Base-by-base conservation (phyloP, 805 yeast species). In the Isabelozyma gotoi region DNA sequence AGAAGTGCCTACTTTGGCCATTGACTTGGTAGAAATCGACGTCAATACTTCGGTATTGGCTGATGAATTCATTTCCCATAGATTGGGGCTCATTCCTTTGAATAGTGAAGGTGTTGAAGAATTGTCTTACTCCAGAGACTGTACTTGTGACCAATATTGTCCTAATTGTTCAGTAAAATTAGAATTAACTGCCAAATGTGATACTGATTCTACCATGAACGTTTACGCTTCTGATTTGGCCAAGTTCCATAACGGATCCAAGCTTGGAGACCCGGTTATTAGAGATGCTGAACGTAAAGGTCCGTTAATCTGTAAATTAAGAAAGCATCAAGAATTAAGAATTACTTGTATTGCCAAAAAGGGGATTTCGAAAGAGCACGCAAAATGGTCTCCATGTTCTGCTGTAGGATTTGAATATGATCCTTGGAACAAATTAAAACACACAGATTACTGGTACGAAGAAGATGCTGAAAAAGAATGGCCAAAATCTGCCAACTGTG, bases 121-220 rank as follows among this genome's bases (percentile, higher is more conserved):
- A 48, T 72, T 92, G 51, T 82, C 88, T 49, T 92, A 91, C 68
- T 84, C 95, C 20, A 79, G 97, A 61, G 99, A 94, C 64, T 94
- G 99, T 67, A 91, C 96, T 36, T 94, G 99, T 73, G 99, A 94
- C 63, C 95, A 91, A 61, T 92, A 94, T 70, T 94, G 99, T 69
- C 91, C 89, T 47, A 85, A 86, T 65, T 94, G 99, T 70, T 84
- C 96, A 3, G 98, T 94, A 18, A 88, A 85, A 51, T 76, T 94
- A 44, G 83, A 85, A 45, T 70, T 94, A 50, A 83, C 88, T 44
- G 99, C 97, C n/a, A 76, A 81, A 50, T 92, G 97, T 63, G 92
- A 88, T 49, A 75, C 87, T 36, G 97, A 89, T 57, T 81, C 84
- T 37, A 88, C 96, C 8, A 86, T 89, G 80, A 88, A 85, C 52